phyloP scores from a whole-genome alignment of 441 rosid genomes.

The Gossypium trilobum region DNA sequence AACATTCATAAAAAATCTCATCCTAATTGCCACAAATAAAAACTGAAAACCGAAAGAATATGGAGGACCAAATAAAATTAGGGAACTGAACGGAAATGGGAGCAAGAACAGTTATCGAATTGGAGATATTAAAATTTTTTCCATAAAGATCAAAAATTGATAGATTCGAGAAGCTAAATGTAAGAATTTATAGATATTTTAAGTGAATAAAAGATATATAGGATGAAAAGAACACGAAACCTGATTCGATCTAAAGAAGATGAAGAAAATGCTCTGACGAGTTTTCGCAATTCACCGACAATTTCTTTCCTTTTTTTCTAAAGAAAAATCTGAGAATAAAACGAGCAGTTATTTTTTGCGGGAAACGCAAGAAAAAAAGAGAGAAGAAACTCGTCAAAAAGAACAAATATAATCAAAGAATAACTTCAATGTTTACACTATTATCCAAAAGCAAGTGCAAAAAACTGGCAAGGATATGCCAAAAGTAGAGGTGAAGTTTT shows the following conservation, averaged over 20 bases:
- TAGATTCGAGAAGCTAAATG: background rate
- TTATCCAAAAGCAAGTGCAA: too few relatives aligned
- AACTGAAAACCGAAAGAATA: background rate
- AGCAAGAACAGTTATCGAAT: background rate
- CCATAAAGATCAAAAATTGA: background rate
- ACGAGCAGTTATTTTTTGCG: background rate
- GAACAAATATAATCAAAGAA: too few relatives aligned
- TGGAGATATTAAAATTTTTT: background rate
- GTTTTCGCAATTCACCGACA: background rate
- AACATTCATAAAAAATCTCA: background rate
- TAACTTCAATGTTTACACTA: too few relatives aligned
- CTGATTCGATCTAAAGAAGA: constrained; percentile 23
- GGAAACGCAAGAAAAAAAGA: background rate
- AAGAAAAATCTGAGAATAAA: background rate
- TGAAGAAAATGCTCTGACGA: background rate
- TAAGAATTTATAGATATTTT: background rate
- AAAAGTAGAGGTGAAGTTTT: background rate
- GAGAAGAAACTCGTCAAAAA: background rate
- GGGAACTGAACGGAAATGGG: background rate
- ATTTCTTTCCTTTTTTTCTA: background rate
- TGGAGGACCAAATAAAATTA: background rate
- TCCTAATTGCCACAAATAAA: background rate
- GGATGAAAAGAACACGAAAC: constrained; percentile 18
- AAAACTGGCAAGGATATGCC: too few relatives aligned
- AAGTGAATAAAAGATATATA: background rate